Evolutionary conservation across 2,329 filamentous ascomycete genomes (phyloP).

Genomic region (Westerdykella aurantiaca): DNA sequence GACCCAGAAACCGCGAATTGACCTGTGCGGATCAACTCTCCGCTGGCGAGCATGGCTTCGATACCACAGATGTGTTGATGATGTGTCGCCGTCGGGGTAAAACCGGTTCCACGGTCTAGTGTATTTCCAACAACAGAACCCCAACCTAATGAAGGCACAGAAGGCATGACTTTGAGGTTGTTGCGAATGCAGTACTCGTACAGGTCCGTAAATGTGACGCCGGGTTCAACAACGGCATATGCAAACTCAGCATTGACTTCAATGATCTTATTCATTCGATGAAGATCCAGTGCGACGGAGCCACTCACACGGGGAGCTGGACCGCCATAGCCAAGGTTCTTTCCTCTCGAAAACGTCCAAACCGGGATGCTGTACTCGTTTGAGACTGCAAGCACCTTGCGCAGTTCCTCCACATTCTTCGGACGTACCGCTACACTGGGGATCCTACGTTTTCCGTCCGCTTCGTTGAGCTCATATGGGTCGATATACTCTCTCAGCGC

Average conservation of each 20-base stretch:
- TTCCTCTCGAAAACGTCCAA: conserved; percentile 29
- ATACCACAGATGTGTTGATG: conserved; percentile 36
- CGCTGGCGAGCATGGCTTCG: conserved; percentile 34
- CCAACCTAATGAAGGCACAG: conserved; percentile 30
- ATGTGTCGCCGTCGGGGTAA: conserved; percentile 36
- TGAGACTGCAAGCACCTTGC: conserved; percentile 16
- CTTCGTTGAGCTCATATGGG: conserved; percentile 44
- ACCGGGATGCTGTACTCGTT: conserved; percentile 25
- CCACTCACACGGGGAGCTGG: conserved; percentile 34
- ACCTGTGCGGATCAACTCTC: conserved; percentile 29
- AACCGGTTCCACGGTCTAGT: conserved; percentile 40
- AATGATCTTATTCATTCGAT: conserved; percentile 42
- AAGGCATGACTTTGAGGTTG: conserved; percentile 31
- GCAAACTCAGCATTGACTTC: conserved; percentile 42
- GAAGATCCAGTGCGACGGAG: conserved; percentile 30
- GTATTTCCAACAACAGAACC: conserved; percentile 35
- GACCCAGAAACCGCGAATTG: conserved; percentile 41
- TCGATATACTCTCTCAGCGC: conserved; percentile 43
- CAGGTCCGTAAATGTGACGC: conserved; percentile 26
- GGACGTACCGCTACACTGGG: conserved; percentile 43
- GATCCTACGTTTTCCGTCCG: conserved; percentile 36
- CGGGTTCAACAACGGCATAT: conserved; percentile 42
- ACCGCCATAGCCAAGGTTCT: conserved; percentile 35
- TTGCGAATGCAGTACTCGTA: conserved; percentile 28
- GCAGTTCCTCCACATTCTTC: conserved; percentile 19